Evolutionary conservation across 177 flowering plant species (phyloP), one percentile per base, ranked within the genome.

Genomic region (Vitis hybrid): DNA sequence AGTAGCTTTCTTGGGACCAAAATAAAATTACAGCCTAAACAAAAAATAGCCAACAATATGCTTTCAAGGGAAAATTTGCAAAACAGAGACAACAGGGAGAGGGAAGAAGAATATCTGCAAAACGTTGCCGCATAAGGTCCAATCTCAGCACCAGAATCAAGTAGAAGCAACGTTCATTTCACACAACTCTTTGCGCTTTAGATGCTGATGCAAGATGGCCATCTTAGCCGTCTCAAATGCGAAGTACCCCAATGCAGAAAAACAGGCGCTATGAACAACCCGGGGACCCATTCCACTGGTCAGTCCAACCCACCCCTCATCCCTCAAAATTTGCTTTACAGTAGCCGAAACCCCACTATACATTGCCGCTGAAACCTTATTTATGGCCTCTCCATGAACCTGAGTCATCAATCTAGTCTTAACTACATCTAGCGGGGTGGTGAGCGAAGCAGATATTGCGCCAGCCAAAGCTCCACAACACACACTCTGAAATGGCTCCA

Each of bases 321-420:
- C 98, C 86, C 65, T 88, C 81, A 95, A 71, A 70, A 95, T 95
- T 79, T 88, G 93, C 78, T 69, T 84, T 66, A 90, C 86, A 5
- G 89, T 95, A 1, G 78, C 74, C 0, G 77, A 59, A 72, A 95
- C 84, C 61, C 98, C 99, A 65, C 74, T 64, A 67, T 84, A 83
- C 79, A 87, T 82, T 1, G 74, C 90, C 7, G 81, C 85, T 3
- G 82, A 75, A 57, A 81, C 82, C 78, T 85, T 91, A 69, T 72
- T 77, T 46, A 58, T 77, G 4, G 79, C 84, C 65, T 87, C 92
- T 9, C 76, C 85, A 46, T 77, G 89, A 70, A 77, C 82, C 79
- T 91, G 98, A 18, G 99, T 95, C 99, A 95, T 95, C 87, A 95
- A 79, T 81, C 99, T 86, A 2, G 99, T 95, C 85, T 95, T 95